These are phyloP conservation scores for Microcyclosporella mali DNA, from an alignment of 2,329 filamentous ascomycete species.

Conservation along the genomic window DNA sequence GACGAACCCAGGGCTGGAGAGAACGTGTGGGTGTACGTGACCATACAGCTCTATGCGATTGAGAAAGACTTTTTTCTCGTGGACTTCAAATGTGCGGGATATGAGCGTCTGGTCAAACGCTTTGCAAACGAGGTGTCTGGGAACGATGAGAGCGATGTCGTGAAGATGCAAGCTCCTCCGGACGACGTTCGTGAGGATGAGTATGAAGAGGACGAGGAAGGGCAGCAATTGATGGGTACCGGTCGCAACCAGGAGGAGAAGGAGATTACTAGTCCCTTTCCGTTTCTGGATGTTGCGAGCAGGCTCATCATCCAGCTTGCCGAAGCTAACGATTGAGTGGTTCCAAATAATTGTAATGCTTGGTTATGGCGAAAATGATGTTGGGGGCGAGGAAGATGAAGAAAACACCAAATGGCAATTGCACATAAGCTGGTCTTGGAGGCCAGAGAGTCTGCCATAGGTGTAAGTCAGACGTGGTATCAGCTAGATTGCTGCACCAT, in stretches of 20 bases:
- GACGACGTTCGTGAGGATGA: slow-evolving; percentile 18
- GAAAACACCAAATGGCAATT: no score
- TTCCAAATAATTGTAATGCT: no score
- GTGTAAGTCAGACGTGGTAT: no score
- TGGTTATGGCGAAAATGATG: no score
- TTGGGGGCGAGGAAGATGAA: no score
- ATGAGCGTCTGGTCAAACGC: slow-evolving; percentile 69
- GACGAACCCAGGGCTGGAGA: slow-evolving; percentile 46
- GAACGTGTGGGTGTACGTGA: slow-evolving; percentile 85
- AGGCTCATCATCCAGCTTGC: slow-evolving; percentile 89
- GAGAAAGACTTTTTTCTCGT: slow-evolving; percentile 90
- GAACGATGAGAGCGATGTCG: slow-evolving; percentile 21
- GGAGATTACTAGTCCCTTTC: slow-evolving; percentile 89
- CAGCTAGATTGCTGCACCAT: no score
- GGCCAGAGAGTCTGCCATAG: no score
- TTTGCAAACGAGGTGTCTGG: slow-evolving; percentile 34
- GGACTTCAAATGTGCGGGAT: slow-evolving; percentile 97
- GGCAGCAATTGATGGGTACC: slow-evolving; percentile 39
- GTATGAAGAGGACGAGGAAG: slow-evolving; percentile 30
- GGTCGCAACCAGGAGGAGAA: slow-evolving; percentile 68
- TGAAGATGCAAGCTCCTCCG: slow-evolving; percentile 15
- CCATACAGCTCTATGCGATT: slow-evolving; percentile 93
- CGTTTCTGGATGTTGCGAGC: slow-evolving; percentile 89
- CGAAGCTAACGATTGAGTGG: slow-evolving; percentile 56
- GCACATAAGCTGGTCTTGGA: no score